These are phyloP conservation scores for Geopyxis carbonaria DNA, from an alignment of 495 filamentous ascomycete species.

Conservation along the genomic window DNA sequence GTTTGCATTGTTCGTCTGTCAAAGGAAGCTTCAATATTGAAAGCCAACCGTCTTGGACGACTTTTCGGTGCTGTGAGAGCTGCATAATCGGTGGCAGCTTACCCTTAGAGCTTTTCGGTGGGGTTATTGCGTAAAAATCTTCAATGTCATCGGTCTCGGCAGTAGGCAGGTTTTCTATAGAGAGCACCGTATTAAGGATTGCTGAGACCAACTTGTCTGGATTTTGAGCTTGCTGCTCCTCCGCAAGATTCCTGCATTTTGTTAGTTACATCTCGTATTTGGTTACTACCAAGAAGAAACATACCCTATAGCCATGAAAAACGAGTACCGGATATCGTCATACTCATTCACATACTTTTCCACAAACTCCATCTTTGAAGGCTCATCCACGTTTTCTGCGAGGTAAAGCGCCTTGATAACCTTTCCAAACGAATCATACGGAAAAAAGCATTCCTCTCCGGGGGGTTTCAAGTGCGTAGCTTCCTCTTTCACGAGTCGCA, in stretches of 20 bases:
- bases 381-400: slow-evolving; percentile 32
- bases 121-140: slow-evolving; percentile 43
- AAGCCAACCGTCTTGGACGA: slow-evolving; percentile 73
- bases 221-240: slow-evolving; percentile 1
- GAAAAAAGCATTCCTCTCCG: slow-evolving; percentile 47
- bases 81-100: slow-evolving; percentile 32
- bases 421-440: slow-evolving; percentile 40
- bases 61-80: slow-evolving; percentile 47
- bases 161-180: slow-evolving; percentile 45
- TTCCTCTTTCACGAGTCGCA: slow-evolving; percentile 70
- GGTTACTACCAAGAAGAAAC: slow-evolving; percentile 22
- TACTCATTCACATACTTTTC: slow-evolving; percentile 59
- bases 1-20: slow-evolving; percentile 57
- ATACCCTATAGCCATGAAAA: slow-evolving; percentile 53
- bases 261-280: too few relatives aligned
- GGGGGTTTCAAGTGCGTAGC: slow-evolving; percentile 38
- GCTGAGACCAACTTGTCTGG: too few relatives aligned
- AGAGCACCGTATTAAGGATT: too few relatives aligned
- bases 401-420: slow-evolving; percentile 48
- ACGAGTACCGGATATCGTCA: slow-evolving; percentile 73
- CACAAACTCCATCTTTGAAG: slow-evolving; percentile 49
- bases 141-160: slow-evolving; percentile 42
- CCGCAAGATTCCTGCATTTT: neutral
- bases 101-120: slow-evolving; percentile 24
- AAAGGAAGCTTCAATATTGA: slow-evolving; percentile 52